Evolutionary conservation across 331 rosid genomes (phyloP), one percentile per base, ranked within the genome.

Genomic region (Quercus phellos): DNA sequence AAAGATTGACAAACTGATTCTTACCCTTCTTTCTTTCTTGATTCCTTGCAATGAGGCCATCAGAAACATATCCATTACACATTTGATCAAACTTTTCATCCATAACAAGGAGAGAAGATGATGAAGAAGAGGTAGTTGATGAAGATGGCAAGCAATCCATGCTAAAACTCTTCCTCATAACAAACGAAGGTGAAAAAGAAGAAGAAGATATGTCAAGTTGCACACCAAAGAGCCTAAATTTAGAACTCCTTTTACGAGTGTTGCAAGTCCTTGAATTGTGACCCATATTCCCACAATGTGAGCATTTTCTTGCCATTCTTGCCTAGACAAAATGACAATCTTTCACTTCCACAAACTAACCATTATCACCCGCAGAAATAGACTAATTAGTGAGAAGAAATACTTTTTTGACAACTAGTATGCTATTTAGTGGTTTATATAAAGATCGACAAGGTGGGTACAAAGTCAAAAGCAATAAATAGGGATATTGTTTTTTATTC

Each of bases 231-330:
- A 88, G 89, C 86, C 74, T 72, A 13, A 83, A 43, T 1, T 30
- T 68, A 64, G 72, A 18, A 5, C 68, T 63, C 50, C 72, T 68
- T 75, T 61, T 55, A 1, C 74, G 77, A 60, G 43, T 53, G 38
- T 10, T 46, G 74, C 88, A 90, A 68, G 92, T 90, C 80, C 91
- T 87, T 78, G 92, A 84, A 82, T 90, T 90, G 84, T 90, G 92
- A 61, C 88, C 95, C 5, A 64, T 51, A 55, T 78, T 80, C 74
- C 91, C 95, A 84, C 95, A 90, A 19, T 76, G 80, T 29, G 94
- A 81, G 80, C 94, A 90, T 76, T 82, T 86, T 74, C 92, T 86
- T 2, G 84, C 79, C 84, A 88, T 86, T 80, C 81, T 72, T 32
- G 55, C 59, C 30, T n/a, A 53, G 5, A 35, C 35, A 56, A 22